These are phyloP conservation scores for Jatropha curcas DNA, from an alignment of 345 rosid species.

Conservation along the genomic window DNA sequence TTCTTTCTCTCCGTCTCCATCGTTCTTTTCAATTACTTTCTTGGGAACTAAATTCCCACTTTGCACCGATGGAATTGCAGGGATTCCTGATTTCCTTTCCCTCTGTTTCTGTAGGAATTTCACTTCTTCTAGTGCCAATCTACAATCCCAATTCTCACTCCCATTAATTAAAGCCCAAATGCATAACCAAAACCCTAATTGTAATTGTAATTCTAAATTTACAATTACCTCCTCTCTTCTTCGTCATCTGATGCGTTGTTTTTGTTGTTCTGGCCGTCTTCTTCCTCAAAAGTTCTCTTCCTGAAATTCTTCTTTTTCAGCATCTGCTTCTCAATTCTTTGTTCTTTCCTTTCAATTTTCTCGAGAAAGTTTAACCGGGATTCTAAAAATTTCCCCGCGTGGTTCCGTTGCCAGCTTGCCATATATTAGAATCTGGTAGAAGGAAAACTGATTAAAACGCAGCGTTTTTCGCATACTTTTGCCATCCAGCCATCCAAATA, in stretches of 20 bases:
- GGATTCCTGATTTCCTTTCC: slow-evolving; percentile 77
- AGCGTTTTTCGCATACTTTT: too few species aligned
- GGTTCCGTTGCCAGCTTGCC: too few species aligned
- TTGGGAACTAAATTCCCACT: slow-evolving; percentile 27
- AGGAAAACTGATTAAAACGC: too few species aligned
- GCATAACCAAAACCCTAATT: neutral
- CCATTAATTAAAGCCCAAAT: neutral
- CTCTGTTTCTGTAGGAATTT: slow-evolving; percentile 92
- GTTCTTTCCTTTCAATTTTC: neutral
- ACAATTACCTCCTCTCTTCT: slow-evolving; percentile 61
- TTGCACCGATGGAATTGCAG: slow-evolving; percentile 54
- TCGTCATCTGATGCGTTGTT: slow-evolving; percentile 54
- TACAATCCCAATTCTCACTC: slow-evolving; percentile 9
- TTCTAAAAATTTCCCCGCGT: too few species aligned
- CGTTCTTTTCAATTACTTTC: slow-evolving; percentile 58
- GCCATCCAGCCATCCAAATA: too few species aligned
- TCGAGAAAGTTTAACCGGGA: neutral
- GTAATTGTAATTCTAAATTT: slow-evolving; percentile 10
- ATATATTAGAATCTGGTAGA: too few species aligned
- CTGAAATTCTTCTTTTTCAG: slow-evolving; percentile 38
- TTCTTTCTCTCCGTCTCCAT: slow-evolving; percentile 90
- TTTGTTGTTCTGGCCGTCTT: slow-evolving; percentile 35
- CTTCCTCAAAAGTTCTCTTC: slow-evolving; percentile 64
- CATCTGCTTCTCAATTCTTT: neutral
- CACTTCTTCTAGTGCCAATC: slow-evolving; percentile 88